Evolutionary conservation across 2,329 filamentous ascomycete species (phyloP).

Genomic region (Epichloe gansuensis): DNA sequence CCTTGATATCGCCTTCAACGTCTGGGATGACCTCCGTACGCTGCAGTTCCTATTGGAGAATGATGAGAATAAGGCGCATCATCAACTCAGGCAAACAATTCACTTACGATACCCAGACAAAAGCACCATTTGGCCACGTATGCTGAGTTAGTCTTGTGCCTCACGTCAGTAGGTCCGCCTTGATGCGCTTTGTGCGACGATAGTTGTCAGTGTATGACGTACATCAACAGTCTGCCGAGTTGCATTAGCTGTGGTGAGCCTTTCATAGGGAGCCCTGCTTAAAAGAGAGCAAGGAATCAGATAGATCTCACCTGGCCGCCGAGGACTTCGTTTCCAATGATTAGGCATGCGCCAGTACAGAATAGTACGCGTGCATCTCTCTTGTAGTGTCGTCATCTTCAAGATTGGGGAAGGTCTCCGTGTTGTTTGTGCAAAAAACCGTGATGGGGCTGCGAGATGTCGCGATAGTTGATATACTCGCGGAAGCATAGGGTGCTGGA

Average conservation of each 20-base stretch:
- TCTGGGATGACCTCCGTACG: constrained; percentile 88
- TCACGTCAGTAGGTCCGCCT: not conserved
- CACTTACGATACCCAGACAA: constrained; percentile 43
- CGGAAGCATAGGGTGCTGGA: no score
- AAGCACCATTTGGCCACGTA: constrained; percentile 56
- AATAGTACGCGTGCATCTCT: no score
- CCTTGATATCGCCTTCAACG: constrained; percentile 79
- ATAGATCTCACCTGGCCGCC: not conserved
- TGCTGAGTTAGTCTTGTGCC: constrained; percentile 48
- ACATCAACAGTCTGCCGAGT: constrained; percentile 26
- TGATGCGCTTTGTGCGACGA: not conserved
- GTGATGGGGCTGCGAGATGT: no score
- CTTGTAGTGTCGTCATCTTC: no score
- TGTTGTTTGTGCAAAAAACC: no score
- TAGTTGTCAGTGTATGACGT: constrained; percentile 12
- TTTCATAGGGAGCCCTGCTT: not conserved
- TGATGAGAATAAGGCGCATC: not conserved
- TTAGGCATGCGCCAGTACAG: no score
- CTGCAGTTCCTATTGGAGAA: constrained; percentile 50
- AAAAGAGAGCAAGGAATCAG: not conserved
- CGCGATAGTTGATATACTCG: no score
- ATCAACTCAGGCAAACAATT: not conserved
- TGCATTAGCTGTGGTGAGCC: not conserved
- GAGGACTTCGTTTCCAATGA: not conserved
- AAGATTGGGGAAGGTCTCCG: no score